These are phyloP conservation scores for Penicillium goetzii DNA, from an alignment of 495 filamentous ascomycete genomes.

Conservation along the genomic window DNA sequence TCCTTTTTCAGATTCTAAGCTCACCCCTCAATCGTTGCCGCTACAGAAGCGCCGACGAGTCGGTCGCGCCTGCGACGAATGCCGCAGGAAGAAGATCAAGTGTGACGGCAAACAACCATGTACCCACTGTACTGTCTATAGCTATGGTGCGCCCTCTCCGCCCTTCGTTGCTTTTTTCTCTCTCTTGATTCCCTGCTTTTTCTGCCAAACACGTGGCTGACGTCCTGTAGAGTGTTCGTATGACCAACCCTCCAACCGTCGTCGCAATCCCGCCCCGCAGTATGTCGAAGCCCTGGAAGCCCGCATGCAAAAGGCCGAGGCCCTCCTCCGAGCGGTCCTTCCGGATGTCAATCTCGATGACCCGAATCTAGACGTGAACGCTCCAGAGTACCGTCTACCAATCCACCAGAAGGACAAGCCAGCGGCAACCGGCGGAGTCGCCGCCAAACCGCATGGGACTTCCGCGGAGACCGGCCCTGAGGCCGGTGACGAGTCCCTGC, in stretches of 20 bases:
- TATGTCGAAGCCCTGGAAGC: slow-evolving; percentile 91
- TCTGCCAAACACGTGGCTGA: slow-evolving; percentile 36
- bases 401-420: slow-evolving; percentile 37
- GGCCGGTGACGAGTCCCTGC: slow-evolving; percentile 68
- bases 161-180: slow-evolving; percentile 19
- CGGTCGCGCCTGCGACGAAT: slow-evolving; percentile 93
- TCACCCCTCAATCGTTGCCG: slow-evolving; percentile 51
- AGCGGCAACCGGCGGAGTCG: slow-evolving; percentile 3
- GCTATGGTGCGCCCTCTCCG: slow-evolving; percentile 73
- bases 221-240: slow-evolving; percentile 83
- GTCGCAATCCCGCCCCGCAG: slow-evolving; percentile 92
- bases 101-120: slow-evolving; percentile 98
- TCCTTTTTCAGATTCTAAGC: slow-evolving; percentile 35
- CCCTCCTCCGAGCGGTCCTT: slow-evolving; percentile 74
- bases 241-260: slow-evolving; percentile 94
- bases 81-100: slow-evolving; percentile 96
- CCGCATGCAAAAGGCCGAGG: slow-evolving; percentile 81
- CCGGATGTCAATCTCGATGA: slow-evolving; percentile 86
- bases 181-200: slow-evolving; percentile 2
- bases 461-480: slow-evolving; percentile 30
- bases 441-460: slow-evolving; percentile 16
- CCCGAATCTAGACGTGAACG: slow-evolving; percentile 72
- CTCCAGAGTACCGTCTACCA: slow-evolving; percentile 53
- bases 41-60: slow-evolving; percentile 88
- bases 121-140: slow-evolving; percentile 97